phyloP scores from a whole-genome alignment of 345 rosid genomes.

The Salix suchowensis region DNA sequence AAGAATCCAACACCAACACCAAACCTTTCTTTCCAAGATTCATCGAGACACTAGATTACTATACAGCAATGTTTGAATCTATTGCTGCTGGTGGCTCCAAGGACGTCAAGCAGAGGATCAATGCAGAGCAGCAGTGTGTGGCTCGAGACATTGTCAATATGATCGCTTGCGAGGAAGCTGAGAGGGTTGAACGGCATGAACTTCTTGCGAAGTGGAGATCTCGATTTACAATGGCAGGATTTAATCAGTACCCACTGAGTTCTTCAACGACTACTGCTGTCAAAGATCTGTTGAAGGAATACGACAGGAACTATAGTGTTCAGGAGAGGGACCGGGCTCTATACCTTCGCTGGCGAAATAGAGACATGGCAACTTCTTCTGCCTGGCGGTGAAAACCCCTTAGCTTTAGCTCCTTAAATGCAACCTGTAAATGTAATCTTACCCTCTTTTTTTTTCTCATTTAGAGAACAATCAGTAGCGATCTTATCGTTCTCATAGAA shows the following conservation, averaged over 20 bases:
- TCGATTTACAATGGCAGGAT: slow-evolving; percentile 68
- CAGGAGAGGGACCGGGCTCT: slow-evolving; percentile 51
- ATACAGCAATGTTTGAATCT: slow-evolving; percentile 77
- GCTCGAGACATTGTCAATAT: slow-evolving; percentile 84
- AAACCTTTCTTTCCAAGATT: slow-evolving; percentile 63
- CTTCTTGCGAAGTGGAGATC: slow-evolving; percentile 67
- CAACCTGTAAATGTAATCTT: slow-evolving; percentile 16
- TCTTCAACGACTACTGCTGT: slow-evolving; percentile 35
- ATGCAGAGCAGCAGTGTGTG: slow-evolving; percentile 79
- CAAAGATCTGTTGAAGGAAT: slow-evolving; percentile 41
- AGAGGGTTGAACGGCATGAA: slow-evolving; percentile 84
- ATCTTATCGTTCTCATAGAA: neutral
- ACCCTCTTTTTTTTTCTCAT: neutral
- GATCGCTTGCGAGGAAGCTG: slow-evolving; percentile 76
- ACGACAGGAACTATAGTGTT: slow-evolving; percentile 43
- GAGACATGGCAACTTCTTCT: slow-evolving; percentile 64
- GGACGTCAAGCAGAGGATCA: slow-evolving; percentile 62
- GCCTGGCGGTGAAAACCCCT: slow-evolving; percentile 53
- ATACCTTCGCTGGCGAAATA: slow-evolving; percentile 63
- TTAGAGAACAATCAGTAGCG: neutral
- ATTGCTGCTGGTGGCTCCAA: slow-evolving; percentile 54
- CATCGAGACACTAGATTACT: slow-evolving; percentile 59
- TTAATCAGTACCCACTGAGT: slow-evolving; percentile 40
- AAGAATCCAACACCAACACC: slow-evolving; percentile 82
- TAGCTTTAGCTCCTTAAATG: neutral